Evolutionary conservation across 345 rosid species (phyloP).

Genomic region (Bretschneidera sinensis): DNA sequence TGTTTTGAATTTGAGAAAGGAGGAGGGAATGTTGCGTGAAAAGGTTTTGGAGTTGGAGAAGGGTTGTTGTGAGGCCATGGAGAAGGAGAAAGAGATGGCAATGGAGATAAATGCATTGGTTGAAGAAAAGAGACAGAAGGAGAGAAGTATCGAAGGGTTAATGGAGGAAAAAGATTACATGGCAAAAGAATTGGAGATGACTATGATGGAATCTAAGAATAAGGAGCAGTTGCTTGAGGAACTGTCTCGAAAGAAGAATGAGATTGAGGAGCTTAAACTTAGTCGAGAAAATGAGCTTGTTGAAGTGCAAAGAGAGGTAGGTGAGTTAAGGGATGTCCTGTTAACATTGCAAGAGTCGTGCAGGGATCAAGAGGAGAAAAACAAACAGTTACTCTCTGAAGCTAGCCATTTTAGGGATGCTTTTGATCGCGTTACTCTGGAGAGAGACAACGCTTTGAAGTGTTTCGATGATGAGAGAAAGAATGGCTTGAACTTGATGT

Average conservation of each 20-base stretch:
- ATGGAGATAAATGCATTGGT: slow-evolving; percentile 34
- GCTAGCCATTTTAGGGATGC: slow-evolving; percentile 24
- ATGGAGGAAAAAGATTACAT: slow-evolving; percentile 23
- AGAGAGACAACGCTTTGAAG: slow-evolving; percentile 39
- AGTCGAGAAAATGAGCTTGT: slow-evolving; percentile 37
- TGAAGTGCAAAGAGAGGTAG: slow-evolving; percentile 33
- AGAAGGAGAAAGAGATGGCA: slow-evolving; percentile 32
- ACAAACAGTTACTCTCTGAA: slow-evolving; percentile 27
- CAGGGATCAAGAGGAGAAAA: slow-evolving; percentile 29
- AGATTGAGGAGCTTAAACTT: slow-evolving; percentile 35
- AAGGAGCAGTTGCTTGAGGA: slow-evolving; percentile 30
- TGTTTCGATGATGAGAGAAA: slow-evolving; percentile 40
- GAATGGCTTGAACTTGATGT: slow-evolving; percentile 27
- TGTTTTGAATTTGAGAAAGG: slow-evolving; percentile 24
- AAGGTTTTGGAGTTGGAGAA: slow-evolving; percentile 44
- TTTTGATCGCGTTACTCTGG: slow-evolving; percentile 22
- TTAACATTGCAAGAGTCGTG: slow-evolving; percentile 27
- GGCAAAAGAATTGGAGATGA: slow-evolving; percentile 19
- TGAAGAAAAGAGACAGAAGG: slow-evolving; percentile 34
- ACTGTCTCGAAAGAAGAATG: slow-evolving; percentile 37
- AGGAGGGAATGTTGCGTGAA: slow-evolving; percentile 34
- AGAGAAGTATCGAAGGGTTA: slow-evolving; percentile 28
- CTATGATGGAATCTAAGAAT: slow-evolving; percentile 21
- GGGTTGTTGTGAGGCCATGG: slow-evolving; percentile 27
- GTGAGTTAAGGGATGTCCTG: slow-evolving; percentile 26